These are phyloP conservation scores for Alternaria dauci DNA, from an alignment of 2,329 filamentous ascomycete genomes.

Conservation along the genomic window DNA sequence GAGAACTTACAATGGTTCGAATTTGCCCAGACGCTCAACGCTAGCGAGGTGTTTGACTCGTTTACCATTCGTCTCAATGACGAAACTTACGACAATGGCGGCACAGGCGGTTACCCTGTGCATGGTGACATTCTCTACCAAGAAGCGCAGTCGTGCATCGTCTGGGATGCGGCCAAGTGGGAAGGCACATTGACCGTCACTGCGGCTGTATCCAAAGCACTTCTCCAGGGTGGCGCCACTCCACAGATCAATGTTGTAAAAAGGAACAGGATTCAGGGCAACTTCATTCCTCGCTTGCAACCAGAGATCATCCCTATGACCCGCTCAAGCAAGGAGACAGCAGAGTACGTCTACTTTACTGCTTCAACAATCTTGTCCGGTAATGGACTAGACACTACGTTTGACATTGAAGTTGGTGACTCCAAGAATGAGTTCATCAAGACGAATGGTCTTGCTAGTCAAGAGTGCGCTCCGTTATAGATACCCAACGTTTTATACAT, in stretches of 20 bases:
- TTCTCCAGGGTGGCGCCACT: neutral
- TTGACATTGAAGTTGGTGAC: constrained; percentile 14
- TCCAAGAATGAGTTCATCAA: constrained; percentile 2
- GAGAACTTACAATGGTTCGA: constrained; percentile 19
- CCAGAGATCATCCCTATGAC: constrained; percentile 1
- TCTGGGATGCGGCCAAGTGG: neutral
- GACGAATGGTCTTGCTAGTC: neutral
- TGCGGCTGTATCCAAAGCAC: constrained; percentile 10
- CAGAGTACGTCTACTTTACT: constrained; percentile 13
- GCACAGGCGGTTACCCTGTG: constrained; percentile 15
- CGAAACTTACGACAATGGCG: constrained; percentile 16
- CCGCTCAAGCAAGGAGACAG: constrained; percentile 1
- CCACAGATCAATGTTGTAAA: constrained; percentile 8
- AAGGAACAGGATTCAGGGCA: constrained; percentile 1
- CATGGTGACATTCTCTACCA: constrained; percentile 16
- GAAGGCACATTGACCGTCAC: constrained; percentile 5
- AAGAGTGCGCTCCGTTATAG: constrained; percentile 1
- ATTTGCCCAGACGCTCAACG: constrained; percentile 3
- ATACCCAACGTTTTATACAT: neutral
- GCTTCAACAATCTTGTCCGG: neutral
- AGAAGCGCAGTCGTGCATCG: constrained; percentile 6
- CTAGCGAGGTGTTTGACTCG: constrained; percentile 6
- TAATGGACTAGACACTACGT: neutral
- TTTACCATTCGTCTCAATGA: constrained; percentile 19
- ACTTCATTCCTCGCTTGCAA: constrained; percentile 5